phyloP scores from a whole-genome alignment of 164 flowering plant species.

The Berberis thunbergii region DNA sequence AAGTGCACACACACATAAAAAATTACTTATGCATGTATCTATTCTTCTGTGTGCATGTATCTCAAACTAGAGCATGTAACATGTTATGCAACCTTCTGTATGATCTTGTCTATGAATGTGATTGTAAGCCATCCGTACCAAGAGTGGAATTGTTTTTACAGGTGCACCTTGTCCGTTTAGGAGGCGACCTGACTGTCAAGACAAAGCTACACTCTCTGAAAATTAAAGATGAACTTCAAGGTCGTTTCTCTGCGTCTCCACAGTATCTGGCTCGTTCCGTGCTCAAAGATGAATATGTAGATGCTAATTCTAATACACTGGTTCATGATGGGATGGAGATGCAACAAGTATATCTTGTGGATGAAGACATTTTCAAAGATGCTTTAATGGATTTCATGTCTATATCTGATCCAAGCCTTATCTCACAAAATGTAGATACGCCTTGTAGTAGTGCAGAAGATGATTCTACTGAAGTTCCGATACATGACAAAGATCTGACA shows the following conservation, averaged over 20 bases:
- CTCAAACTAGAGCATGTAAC: too few relatives aligned
- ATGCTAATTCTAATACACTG: conserved; percentile 11
- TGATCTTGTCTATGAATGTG: not conserved
- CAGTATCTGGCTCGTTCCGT: conserved; percentile 80
- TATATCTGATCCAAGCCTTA: conserved; percentile 26
- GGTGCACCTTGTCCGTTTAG: conserved; percentile 55
- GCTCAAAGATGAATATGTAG: conserved; percentile 25
- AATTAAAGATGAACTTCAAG: conserved; percentile 87
- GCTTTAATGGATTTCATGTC: conserved; percentile 75
- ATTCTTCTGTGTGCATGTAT: too few relatives aligned
- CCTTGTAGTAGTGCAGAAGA: conserved; percentile 8
- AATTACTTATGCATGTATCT: too few relatives aligned
- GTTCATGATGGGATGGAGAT: conserved; percentile 30
- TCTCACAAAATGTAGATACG: conserved; percentile 20
- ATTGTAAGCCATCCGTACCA: not conserved
- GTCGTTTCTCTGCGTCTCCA: conserved; percentile 28
- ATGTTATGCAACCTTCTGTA: too few relatives aligned
- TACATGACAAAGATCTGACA: conserved; percentile 29
- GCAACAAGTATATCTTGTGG: conserved; percentile 30
- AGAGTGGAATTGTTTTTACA: conserved; percentile 17
- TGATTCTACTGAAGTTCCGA: conserved; percentile 31
- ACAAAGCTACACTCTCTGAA: conserved; percentile 74
- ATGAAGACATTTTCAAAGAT: conserved; percentile 76
- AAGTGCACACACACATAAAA: too few relatives aligned
- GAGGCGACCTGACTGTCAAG: conserved; percentile 54